Evolutionary conservation across 1,284 basidiomycete genomes (phyloP).

Genomic region (Cryptococcus sp.): DNA sequence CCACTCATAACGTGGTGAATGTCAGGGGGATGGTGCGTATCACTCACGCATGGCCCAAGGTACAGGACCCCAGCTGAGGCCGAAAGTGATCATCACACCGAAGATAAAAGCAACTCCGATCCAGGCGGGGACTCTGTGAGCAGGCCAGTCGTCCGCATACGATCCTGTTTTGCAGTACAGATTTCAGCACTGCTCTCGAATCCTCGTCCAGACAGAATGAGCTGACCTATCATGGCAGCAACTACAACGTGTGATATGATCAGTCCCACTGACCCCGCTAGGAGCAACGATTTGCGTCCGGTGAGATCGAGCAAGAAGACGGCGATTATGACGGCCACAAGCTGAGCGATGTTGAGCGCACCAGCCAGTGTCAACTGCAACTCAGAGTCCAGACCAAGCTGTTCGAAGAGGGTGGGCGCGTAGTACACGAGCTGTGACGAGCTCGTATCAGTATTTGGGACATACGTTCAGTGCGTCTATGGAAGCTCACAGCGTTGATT

Average conservation of each 20-base stretch:
- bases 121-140: slow-evolving; percentile 22
- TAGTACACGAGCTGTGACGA: slow-evolving; percentile 30
- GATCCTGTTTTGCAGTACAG: not conserved
- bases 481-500: slow-evolving; percentile 24
- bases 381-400: slow-evolving; percentile 40
- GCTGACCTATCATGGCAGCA: slow-evolving; percentile 27
- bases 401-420: slow-evolving; percentile 43
- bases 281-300: slow-evolving; percentile 46
- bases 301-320: slow-evolving; percentile 50
- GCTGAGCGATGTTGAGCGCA: slow-evolving; percentile 47
- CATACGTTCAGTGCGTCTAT: slow-evolving; percentile 3
- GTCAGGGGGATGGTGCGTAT: too few relatives aligned
- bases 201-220: too few relatives aligned
- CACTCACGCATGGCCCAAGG: slow-evolving; percentile 38
- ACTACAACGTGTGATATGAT: slow-evolving; percentile 29
- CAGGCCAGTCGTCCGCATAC: slow-evolving; percentile 28
- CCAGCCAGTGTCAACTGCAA: slow-evolving; percentile 39
- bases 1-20: too few relatives aligned
- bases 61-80: slow-evolving; percentile 23
- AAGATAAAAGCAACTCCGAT: slow-evolving; percentile 34
- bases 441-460: not conserved
- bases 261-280: slow-evolving; percentile 25
- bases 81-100: slow-evolving; percentile 26
- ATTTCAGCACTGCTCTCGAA: too few relatives aligned
- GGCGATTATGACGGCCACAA: slow-evolving; percentile 40